Evolutionary conservation across 225 moss, liverwort and hornwort species (phyloP).

Genomic region (Asterella californica): DNA sequence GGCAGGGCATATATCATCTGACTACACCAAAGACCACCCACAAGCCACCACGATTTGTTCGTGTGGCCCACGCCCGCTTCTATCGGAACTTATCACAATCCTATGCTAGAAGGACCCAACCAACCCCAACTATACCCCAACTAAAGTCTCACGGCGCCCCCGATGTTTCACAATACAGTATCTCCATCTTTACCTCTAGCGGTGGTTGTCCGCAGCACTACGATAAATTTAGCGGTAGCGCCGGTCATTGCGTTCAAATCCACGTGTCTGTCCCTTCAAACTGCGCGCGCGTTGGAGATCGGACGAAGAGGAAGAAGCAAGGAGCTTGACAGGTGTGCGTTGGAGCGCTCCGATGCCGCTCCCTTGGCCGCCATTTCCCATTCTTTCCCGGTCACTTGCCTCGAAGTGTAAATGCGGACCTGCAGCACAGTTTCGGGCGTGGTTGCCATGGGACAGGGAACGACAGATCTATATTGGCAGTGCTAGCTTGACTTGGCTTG

Average conservation of each 20-base stretch:
- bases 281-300: background rate
- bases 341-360: background rate
- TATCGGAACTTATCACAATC: background rate
- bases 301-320: background rate
- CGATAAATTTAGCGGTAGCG: background rate
- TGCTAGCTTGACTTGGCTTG: background rate
- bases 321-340: conserved; percentile 7
- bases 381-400: background rate
- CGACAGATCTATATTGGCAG: too few species aligned
- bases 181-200: background rate
- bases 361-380: background rate
- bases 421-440: conserved; percentile 4
- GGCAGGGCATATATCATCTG: too few species aligned
- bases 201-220: background rate
- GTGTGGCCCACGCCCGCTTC: background rate
- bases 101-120: background rate
- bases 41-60: conserved; percentile 7
- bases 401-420: background rate
- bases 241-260: background rate
- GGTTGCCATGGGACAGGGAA: background rate
- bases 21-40: background rate
- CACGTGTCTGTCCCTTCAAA: background rate
- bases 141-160: background rate
- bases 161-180: background rate
- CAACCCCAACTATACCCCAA: background rate